phyloP scores from a whole-genome alignment of 805 yeast genomes.

The Schizosaccharomyces pombe region ASM294v3 CU329670.1:3724501-3725000 shows the following conservation, averaged over 20 bases:
- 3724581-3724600: not conserved
- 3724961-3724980: slow-evolving; percentile 86
- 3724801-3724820: not conserved
- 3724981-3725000: slow-evolving; percentile 68
- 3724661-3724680: not conserved
- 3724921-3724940: slow-evolving; percentile 49
- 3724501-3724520: not conserved
- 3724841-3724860: slow-evolving; percentile 51
- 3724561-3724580: not conserved
- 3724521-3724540: not conserved
- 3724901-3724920: slow-evolving; percentile 92
- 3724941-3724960: slow-evolving; percentile 60
- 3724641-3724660: not conserved
- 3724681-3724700: not conserved
- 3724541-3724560: not conserved
- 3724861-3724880: slow-evolving; percentile 81
- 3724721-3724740: not conserved
- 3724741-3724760: not conserved
- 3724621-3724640: not conserved
- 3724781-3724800: not conserved
- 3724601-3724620: not conserved
- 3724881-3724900: slow-evolving; percentile 92
- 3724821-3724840: slow-evolving; percentile 49
- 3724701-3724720: not conserved
- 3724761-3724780: not conserved